phyloP scores from a whole-genome alignment of 2,329 filamentous ascomycete genomes.

The Phyllachora maydis region DNA sequence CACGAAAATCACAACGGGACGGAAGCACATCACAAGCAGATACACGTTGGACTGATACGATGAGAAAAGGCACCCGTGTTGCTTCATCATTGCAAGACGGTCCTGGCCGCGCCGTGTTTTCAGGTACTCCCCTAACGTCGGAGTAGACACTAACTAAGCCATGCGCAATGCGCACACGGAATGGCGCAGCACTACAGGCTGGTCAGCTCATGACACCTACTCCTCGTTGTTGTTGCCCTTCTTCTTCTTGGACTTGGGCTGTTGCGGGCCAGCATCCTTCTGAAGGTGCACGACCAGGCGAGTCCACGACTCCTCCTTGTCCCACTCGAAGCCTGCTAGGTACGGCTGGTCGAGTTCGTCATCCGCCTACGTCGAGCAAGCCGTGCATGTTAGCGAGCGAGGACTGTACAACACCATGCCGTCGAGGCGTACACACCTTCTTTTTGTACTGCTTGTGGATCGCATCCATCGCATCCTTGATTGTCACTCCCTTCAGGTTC shows the following conservation, averaged over 20 bases:
- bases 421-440: slow-evolving; percentile 57
- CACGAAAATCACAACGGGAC: no score
- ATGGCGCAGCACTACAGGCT: no score
- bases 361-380: slow-evolving; percentile 40
- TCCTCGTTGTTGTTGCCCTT: slow-evolving; percentile 14
- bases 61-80: no score
- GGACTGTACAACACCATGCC: no score
- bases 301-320: slow-evolving; percentile 81
- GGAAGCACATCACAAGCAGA: no score
- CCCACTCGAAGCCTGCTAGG: slow-evolving; percentile 91
- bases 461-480: slow-evolving; percentile 89
- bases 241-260: slow-evolving; percentile 43
- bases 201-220: no score
- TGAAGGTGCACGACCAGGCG: slow-evolving; percentile 72
- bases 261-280: slow-evolving; percentile 30
- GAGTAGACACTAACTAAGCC: no score
- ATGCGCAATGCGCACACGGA: no score
- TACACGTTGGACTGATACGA: no score
- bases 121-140: no score
- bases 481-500: slow-evolving; percentile 85
- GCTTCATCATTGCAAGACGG: no score
- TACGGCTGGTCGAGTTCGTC: slow-evolving; percentile 78
- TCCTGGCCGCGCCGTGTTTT: no score
- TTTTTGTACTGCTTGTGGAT: slow-evolving; percentile 97
- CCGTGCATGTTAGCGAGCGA: slow-evolving; percentile 1